These are phyloP conservation scores for Alectoria sarmentosa DNA, from an alignment of 495 filamentous ascomycete genomes.

Conservation along the genomic window DNA sequence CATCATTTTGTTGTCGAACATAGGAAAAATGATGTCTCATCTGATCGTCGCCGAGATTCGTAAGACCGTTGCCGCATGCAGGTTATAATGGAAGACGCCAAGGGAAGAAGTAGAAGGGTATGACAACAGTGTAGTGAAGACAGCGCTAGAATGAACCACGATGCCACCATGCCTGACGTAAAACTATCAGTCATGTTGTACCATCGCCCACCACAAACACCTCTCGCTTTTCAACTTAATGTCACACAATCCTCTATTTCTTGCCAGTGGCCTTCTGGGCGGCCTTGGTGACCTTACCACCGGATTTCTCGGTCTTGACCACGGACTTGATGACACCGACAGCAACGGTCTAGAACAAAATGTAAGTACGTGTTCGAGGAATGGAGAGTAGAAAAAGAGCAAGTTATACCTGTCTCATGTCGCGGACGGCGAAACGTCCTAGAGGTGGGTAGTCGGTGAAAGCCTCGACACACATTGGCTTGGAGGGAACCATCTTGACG, in stretches of 20 bases:
- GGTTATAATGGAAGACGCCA: slow-evolving; percentile 11
- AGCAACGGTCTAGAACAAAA: slow-evolving; percentile 84
- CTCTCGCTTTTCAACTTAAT: slow-evolving; percentile 17
- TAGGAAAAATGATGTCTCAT: slow-evolving; percentile 9
- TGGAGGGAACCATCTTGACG: slow-evolving; percentile 99
- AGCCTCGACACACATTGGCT: slow-evolving; percentile 99
- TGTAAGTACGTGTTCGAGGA: slow-evolving; percentile 8
- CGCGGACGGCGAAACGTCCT: slow-evolving; percentile 97
- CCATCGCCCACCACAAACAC: slow-evolving; percentile 30
- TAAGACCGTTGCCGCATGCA: slow-evolving; percentile 11
- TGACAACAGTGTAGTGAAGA: slow-evolving; percentile 27
- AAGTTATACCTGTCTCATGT: slow-evolving; percentile 32
- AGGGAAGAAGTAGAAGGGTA: slow-evolving; percentile 17
- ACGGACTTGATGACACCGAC: slow-evolving; percentile 87
- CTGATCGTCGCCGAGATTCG: slow-evolving; percentile 11
- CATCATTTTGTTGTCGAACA: slow-evolving; percentile 11
- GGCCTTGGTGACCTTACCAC: slow-evolving; percentile 67
- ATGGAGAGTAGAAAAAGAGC: background rate
- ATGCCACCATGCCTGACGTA: slow-evolving; percentile 24
- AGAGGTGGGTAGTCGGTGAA: slow-evolving; percentile 99
- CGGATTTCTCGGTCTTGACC: slow-evolving; percentile 61
- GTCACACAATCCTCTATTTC: slow-evolving; percentile 45
- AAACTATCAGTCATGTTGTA: slow-evolving; percentile 20
- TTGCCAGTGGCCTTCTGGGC: slow-evolving; percentile 56
- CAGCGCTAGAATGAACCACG: slow-evolving; percentile 32